These are phyloP conservation scores for Drechslera avenae DNA, from an alignment of 2,329 filamentous ascomycete genomes.

Conservation along the genomic window DNA sequence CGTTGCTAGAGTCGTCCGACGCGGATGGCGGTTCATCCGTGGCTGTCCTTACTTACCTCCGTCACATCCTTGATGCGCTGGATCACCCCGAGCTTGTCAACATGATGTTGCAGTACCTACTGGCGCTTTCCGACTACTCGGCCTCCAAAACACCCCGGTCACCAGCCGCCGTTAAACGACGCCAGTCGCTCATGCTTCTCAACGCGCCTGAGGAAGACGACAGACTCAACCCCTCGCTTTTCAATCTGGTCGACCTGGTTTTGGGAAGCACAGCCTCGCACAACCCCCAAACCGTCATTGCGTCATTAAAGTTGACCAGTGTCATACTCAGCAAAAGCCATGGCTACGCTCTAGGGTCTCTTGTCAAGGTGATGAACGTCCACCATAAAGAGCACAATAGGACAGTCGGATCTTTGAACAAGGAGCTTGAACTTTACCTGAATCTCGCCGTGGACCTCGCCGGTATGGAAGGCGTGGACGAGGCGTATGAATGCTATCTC, in stretches of 20 bases:
- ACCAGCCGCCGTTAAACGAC: constrained; percentile 73
- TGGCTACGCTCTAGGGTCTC: constrained; percentile 77
- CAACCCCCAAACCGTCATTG: constrained; percentile 86
- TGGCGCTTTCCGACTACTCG: constrained; percentile 72
- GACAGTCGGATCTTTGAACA: constrained; percentile 75
- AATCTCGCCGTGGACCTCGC: constrained; percentile 71
- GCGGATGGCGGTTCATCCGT: constrained; percentile 96
- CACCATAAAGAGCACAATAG: constrained; percentile 61
- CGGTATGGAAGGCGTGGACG: constrained; percentile 71
- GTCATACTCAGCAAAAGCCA: constrained; percentile 87
- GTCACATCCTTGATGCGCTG: constrained; percentile 85
- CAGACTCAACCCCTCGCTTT: constrained; percentile 79
- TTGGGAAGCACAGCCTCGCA: constrained; percentile 81
- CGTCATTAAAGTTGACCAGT: constrained; percentile 85
- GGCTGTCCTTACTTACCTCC: constrained; percentile 90
- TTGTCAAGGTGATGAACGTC: constrained; percentile 70
- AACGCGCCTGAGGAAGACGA: constrained; percentile 78
- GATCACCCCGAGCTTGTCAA: constrained; percentile 95
- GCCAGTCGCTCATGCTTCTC: constrained; percentile 87
- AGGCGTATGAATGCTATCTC: constrained; percentile 72
- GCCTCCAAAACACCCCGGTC: constrained; percentile 44
- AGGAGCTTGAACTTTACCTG: constrained; percentile 75
- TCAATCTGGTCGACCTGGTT: constrained; percentile 91
- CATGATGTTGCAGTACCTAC: constrained; percentile 87
- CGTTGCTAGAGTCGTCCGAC: constrained; percentile 93